These are phyloP conservation scores for Trichoderma sp. DNA, from an alignment of 2,329 filamentous ascomycete genomes.

Conservation along the genomic window DNA sequence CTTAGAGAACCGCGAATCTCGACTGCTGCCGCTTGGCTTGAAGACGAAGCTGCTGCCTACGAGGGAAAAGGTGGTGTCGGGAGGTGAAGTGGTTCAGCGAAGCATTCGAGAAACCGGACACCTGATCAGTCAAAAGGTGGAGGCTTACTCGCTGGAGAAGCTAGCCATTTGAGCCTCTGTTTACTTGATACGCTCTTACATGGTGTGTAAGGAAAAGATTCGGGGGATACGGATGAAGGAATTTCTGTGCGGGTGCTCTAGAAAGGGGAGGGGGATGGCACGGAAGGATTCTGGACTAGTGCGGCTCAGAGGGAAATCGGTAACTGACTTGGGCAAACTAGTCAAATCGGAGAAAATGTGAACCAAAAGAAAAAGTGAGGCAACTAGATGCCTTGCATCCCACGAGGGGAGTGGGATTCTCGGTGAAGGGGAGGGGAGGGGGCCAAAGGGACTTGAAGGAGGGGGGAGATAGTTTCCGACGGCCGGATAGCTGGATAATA, in stretches of 20 bases:
- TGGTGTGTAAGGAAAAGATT: neutral
- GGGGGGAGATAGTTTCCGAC: neutral
- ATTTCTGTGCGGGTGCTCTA: neutral
- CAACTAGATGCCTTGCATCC: neutral
- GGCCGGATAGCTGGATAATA: neutral
- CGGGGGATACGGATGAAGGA: neutral
- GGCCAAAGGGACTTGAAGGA: neutral
- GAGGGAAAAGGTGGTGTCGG: constrained; percentile 61
- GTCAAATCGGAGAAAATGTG: neutral
- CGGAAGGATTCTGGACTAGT: constrained; percentile 4
- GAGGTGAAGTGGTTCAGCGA: constrained; percentile 70
- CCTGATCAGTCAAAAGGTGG: constrained; percentile 76
- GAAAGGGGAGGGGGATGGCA: neutral
- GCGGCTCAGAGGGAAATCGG: constrained; percentile 4
- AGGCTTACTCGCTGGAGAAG: constrained; percentile 80
- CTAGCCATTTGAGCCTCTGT: constrained; percentile 59
- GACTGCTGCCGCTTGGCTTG: constrained; percentile 70
- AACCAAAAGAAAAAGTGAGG: neutral
- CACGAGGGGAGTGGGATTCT: neutral
- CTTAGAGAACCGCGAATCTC: constrained; percentile 47
- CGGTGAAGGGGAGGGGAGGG: constrained; percentile 4
- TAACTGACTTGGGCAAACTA: neutral
- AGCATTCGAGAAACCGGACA: constrained; percentile 74
- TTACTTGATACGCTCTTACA: neutral
- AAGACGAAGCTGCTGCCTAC: constrained; percentile 57